A percentile compares a stretch with the other conserved stretches of the same genome.
phyloP scores from a whole-genome alignment of 23 red algal species.

The Agarophyton chilense region DNA sequence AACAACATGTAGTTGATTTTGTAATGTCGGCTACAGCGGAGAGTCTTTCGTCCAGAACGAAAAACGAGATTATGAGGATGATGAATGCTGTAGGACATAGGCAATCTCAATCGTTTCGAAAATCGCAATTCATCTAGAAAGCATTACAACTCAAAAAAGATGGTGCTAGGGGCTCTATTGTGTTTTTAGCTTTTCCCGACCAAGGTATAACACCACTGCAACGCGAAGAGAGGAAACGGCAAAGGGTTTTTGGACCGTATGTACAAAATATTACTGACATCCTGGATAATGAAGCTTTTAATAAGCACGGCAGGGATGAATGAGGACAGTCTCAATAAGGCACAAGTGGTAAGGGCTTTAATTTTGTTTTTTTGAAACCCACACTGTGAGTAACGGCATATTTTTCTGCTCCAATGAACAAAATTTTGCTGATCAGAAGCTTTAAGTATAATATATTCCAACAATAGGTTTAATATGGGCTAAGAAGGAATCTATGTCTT shows the following conservation, averaged over 20 bases:
- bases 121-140: constrained; percentile 11
- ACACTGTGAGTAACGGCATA: not conserved
- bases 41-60: not conserved
- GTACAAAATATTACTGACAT: not conserved
- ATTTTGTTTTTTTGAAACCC: not conserved
- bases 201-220: not conserved
- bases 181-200: not conserved
- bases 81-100: not conserved
- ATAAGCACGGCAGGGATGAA: constrained; percentile 23
- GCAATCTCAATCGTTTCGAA: not conserved
- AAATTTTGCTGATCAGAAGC: not conserved
- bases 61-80: not conserved
- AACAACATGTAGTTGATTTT: not conserved
- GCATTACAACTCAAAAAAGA: not conserved
- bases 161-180: not conserved
- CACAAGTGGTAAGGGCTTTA: not conserved
- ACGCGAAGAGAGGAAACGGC: not conserved
- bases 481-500: not conserved
- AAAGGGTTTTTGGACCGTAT: not conserved
- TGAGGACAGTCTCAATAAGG: not conserved
- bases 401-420: not conserved
- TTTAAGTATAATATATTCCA: not conserved
- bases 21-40: not conserved
- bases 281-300: constrained; percentile 28
- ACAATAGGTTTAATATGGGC: constrained; percentile 6